phyloP scores from a whole-genome alignment of 805 yeast species.

The Millerozyma miso region DNA sequence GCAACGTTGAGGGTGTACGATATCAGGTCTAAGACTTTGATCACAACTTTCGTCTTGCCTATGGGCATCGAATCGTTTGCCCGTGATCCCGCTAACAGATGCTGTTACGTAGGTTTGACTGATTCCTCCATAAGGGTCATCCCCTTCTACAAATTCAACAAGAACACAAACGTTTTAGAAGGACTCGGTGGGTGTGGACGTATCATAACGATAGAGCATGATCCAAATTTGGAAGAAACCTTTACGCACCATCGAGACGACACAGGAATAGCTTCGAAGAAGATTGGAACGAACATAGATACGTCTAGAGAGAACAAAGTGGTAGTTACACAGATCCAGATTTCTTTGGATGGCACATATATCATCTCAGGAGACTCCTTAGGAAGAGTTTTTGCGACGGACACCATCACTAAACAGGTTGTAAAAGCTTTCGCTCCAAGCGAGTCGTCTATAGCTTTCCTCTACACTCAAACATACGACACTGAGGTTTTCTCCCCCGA shows the following conservation, averaged over 20 bases:
- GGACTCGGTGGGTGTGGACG: conserved; percentile 57
- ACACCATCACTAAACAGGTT: conserved; percentile 66
- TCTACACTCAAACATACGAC: conserved; percentile 21
- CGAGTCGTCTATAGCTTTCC: conserved; percentile 29
- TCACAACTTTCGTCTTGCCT: conserved; percentile 71
- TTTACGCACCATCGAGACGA: conserved; percentile 47
- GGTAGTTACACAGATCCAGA: conserved; percentile 48
- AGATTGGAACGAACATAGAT: conserved; percentile 7
- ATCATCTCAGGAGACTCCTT: conserved; percentile 66
- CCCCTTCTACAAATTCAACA: conserved; percentile 42
- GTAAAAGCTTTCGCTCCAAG: conserved; percentile 49
- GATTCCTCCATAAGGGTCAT: conserved; percentile 60
- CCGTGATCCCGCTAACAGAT: conserved; percentile 76
- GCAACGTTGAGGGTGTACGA: conserved; percentile 72
- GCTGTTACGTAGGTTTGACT: conserved; percentile 62
- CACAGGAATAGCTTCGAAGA: conserved; percentile 9
- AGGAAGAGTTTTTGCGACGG: conserved; percentile 70
- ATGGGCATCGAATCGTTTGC: conserved; percentile 53
- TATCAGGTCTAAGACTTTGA: conserved; percentile 39
- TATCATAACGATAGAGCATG: conserved; percentile 49
- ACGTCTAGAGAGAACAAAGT: conserved; percentile 13
- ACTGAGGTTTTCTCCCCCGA: conserved; percentile 6
- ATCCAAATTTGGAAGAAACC: conserved; percentile 45
- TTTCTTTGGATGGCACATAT: conserved; percentile 72
- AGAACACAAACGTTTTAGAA: conserved; percentile 43